Base-by-base conservation (phyloP, 148 eudicot species). In the Rhododendron mucronatum region DNA sequence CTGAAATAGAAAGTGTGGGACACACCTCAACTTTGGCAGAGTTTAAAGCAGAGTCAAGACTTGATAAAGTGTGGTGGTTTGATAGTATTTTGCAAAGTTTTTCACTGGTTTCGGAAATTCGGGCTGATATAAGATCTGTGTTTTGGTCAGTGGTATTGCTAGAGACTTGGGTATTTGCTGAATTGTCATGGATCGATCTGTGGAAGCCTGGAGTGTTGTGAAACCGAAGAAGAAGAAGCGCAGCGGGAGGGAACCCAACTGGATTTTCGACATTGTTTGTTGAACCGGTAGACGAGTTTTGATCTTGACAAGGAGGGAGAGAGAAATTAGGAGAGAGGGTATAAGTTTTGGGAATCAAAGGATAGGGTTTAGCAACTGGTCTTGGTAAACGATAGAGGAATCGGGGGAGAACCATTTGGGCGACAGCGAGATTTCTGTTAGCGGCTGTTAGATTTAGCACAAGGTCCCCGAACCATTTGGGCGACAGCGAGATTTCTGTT, bases 1-100 rank as follows among this genome's bases (percentile, higher is more conserved):
- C 97, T 79, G 91, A 88, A 6, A 91, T 71, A 84, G 92, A 95
- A 63, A 94, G 84, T 7, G n/a, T 8, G 44, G 92, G 89, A 23
- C 88, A 85, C 9, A 92, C 55, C n/a, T 88, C 90, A 61, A 91
- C 67, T 18, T 71, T 79, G 65, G 88, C 87, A 11, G 87, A 85
- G 28, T 77, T 85, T 63, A 96, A 78, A n/a, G 81, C 78, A 12
- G 91, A 82, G 18, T 95, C 95, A 39, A 91, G 33, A 47, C 82
- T 67, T 21, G 84, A 53, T 3, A 33, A 65, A 63, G 85, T 85
- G 0, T 83, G 89, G 30, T 89, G 85, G 16, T 39, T 86, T 7
- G 93, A 88, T 55, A 95, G 33, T 7, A 92, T 51, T 89, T 89
- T 91, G 86, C 92, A 89, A 71, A 95, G 91, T 76, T 81, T 89